Conservation (phyloP, 192 early-diverging fungal species). For the Helicostylum pulchrum region DNA sequence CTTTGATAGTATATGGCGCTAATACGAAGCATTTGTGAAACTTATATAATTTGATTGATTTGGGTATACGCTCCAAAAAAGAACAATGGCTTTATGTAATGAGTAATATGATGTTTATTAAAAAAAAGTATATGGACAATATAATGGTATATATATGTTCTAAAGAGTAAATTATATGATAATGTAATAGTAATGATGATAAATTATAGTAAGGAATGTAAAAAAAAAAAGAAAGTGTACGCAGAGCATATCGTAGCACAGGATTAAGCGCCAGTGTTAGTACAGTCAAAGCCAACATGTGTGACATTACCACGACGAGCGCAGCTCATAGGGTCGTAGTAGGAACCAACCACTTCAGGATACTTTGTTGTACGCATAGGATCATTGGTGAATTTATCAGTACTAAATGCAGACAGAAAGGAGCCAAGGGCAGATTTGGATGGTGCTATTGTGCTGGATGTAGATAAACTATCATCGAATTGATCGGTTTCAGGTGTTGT, state of each 20-base stretch:
- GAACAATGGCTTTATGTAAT: not conserved
- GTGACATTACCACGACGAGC: not conserved
- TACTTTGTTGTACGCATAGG: conserved; percentile 22
- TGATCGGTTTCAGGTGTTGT: too few relatives aligned
- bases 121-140: not conserved
- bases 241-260: not conserved
- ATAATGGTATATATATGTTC: not conserved
- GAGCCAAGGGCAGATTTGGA: too few relatives aligned
- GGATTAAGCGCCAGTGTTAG: conserved; percentile 27
- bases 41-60: not conserved
- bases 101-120: not conserved
- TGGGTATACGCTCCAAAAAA: not conserved
- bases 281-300: conserved; percentile 17
- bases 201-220: too few relatives aligned
- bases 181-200: too few relatives aligned
- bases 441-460: too few relatives aligned
- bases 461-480: too few relatives aligned
- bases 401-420: too few relatives aligned
- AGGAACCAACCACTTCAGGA: conserved; percentile 26
- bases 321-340: conserved; percentile 23
- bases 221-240: not conserved
- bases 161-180: not conserved
- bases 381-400: conserved; percentile 13
- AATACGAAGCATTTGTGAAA: too few relatives aligned
- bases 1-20: too few relatives aligned